Conservation (phyloP, 768 basidiomycete species). For the Lentinula edodes region DNA sequence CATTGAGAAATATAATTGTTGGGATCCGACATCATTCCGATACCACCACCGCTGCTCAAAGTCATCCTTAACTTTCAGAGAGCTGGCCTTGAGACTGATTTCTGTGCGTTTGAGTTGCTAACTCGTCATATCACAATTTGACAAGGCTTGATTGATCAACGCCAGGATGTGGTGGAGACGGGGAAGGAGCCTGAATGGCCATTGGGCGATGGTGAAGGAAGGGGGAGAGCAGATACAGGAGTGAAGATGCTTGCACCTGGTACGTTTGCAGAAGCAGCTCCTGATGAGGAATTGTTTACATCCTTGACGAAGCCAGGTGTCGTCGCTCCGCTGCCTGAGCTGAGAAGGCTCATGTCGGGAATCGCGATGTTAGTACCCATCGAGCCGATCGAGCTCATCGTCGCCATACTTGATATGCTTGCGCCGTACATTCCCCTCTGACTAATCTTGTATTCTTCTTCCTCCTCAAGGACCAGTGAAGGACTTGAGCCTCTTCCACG, state of each 20-base stretch:
- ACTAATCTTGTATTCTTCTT: conserved; percentile 70
- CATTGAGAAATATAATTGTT: neutral
- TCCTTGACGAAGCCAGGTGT: neutral
- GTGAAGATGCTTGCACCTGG: neutral
- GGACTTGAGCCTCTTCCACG: conserved; percentile 39
- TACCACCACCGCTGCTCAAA: neutral
- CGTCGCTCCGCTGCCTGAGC: neutral
- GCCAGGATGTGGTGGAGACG: neutral
- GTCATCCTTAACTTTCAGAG: neutral
- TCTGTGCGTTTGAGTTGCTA: neutral
- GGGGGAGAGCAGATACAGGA: neutral
- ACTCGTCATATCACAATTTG: neutral
- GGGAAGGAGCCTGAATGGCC: neutral
- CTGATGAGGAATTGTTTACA: neutral
- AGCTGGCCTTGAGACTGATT: neutral
- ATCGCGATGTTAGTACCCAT: neutral
- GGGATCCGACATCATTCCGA: neutral
- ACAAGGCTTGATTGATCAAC: neutral
- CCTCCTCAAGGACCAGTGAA: conserved; percentile 57
- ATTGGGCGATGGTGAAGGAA: neutral
- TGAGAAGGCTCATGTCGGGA: neutral
- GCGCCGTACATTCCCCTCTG: neutral
- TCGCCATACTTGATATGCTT: neutral
- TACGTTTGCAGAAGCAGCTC: neutral
- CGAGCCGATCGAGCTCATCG: neutral